Base-by-base conservation (phyloP, 1,284 basidiomycete species). In the Agroathelia rolfsii region DNA sequence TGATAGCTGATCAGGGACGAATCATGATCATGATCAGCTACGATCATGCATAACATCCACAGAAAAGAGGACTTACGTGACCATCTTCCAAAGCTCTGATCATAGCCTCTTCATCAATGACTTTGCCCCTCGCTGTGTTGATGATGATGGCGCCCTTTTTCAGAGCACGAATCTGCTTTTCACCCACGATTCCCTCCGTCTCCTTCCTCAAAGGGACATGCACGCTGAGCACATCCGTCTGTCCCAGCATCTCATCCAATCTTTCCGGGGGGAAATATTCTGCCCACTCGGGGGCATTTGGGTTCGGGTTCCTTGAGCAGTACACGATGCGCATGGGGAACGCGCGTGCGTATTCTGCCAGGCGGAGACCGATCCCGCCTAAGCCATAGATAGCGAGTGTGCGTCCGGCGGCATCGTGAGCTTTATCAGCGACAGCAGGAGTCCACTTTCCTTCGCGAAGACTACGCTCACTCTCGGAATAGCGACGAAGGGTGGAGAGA, bases 281-380 rank as follows among this genome's bases (percentile, higher is more conserved):
- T 40, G 75, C 76, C 67, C 80, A 88, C 37, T 63, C 66, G 2
- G 87, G 86, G 5, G 75, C 76, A 36, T 64, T 51, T 9, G 56
- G 46, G 24, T 66, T 68, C 34, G 65, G 74, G 23, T 61, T 56
- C 19, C 90, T 71, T 21, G 66, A 77, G 61, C 93, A 78, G 56
- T 94, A 88, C 41, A 94, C 70, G 34, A 92, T 64, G 34, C 86
- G 75, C 89, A 94, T 92, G 10, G 80, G 82, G 56, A 90, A 85
- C 1, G 76, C 73, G 34, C 72, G 76, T 0, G 64, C 73, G 36
- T 84, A 63, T 42, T 76, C 67, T 0, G 80, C 81, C 16, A 84
- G 60, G 24, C 75, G 75, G 32, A 70, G 48, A 0, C 90, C 92
- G 49, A 94, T 94, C 2, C 90, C 89, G 20, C 92, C 92, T 28